Percentiles rank a stretch among this genome's conserved stretches.
phyloP scores from a whole-genome alignment of 768 basidiomycete species.

The Collybiopsis confluens region DNA sequence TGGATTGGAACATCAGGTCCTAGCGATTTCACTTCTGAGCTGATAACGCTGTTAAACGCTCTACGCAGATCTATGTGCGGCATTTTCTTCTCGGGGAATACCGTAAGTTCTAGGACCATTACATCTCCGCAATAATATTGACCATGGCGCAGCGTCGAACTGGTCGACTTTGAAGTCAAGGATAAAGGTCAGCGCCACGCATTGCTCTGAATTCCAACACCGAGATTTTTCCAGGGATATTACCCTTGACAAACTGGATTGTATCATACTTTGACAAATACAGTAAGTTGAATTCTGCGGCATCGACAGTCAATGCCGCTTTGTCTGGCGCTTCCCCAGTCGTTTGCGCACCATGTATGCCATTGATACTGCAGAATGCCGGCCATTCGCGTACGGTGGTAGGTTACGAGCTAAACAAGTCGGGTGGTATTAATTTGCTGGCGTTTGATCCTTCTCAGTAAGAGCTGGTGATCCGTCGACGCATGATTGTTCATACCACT shows the following conservation, averaged over 20 bases:
- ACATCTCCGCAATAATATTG: not conserved
- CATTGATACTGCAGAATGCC: slow-evolving; percentile 75
- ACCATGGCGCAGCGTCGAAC: slow-evolving; percentile 37
- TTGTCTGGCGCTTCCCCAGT: slow-evolving; percentile 51
- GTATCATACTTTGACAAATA: slow-evolving; percentile 59
- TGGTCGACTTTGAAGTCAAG: slow-evolving; percentile 63
- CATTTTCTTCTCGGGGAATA: slow-evolving; percentile 73
- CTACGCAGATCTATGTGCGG: slow-evolving; percentile 64
- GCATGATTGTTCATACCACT: not conserved
- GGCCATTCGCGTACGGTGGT: slow-evolving; percentile 88
- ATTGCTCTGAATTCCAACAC: not conserved
- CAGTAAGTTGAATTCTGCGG: slow-evolving; percentile 17
- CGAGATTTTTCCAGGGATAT: slow-evolving; percentile 30
- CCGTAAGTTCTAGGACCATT: slow-evolving; percentile 50
- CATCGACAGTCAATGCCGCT: slow-evolving; percentile 45
- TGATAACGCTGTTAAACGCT: slow-evolving; percentile 4
- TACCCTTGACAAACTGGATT: slow-evolving; percentile 66
- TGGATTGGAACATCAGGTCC: slow-evolving; percentile 82
- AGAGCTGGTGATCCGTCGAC: slow-evolving; percentile 14
- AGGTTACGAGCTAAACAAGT: slow-evolving; percentile 69
- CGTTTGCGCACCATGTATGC: slow-evolving; percentile 60
- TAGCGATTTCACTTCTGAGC: slow-evolving; percentile 3
- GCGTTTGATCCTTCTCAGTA: slow-evolving; percentile 77
- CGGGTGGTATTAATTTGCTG: slow-evolving; percentile 58
- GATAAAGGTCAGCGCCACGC: not conserved